Evolutionary conservation across 805 yeast species (phyloP).

Genomic region (Lipomyces yamanashiensis): DNA sequence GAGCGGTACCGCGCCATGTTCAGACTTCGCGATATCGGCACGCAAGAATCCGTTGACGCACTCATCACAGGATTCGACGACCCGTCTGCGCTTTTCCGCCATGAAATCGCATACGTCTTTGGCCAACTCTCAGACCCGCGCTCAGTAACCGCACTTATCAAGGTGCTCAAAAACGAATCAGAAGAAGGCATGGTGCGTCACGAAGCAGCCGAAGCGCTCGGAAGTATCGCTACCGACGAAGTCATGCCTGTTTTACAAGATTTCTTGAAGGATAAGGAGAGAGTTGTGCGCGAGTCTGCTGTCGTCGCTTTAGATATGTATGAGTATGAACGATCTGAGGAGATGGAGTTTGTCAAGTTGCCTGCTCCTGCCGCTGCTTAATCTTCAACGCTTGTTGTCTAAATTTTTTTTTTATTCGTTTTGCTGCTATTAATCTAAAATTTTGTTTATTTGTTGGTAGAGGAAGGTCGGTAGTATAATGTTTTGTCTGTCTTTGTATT

Average conservation of each 20-base stretch:
- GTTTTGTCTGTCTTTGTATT: too few relatives aligned
- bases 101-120: slow-evolving; percentile 96
- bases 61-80: slow-evolving; percentile 89
- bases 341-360: slow-evolving; percentile 31
- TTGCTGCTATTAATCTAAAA: neutral
- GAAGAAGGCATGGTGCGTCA: slow-evolving; percentile 99
- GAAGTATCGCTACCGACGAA: slow-evolving; percentile 94
- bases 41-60: slow-evolving; percentile 90
- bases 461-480: too few relatives aligned
- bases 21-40: slow-evolving; percentile 91
- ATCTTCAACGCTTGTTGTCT: too few relatives aligned
- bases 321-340: slow-evolving; percentile 67
- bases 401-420: too few relatives aligned
- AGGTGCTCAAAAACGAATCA: slow-evolving; percentile 71
- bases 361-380: slow-evolving; percentile 5
- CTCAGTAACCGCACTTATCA: slow-evolving; percentile 83
- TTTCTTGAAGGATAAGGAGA: slow-evolving; percentile 78
- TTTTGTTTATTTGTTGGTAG: neutral
- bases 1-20: slow-evolving; percentile 99
- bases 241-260: slow-evolving; percentile 85
- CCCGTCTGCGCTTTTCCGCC: slow-evolving; percentile 91
- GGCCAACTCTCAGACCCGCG: slow-evolving; percentile 96
- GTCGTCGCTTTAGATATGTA: slow-evolving; percentile 98
- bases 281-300: slow-evolving; percentile 95
- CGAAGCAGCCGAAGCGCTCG: slow-evolving; percentile 99